Conservation (phyloP, 441 rosid genomes). For the Corymbia citriodora region DNA sequence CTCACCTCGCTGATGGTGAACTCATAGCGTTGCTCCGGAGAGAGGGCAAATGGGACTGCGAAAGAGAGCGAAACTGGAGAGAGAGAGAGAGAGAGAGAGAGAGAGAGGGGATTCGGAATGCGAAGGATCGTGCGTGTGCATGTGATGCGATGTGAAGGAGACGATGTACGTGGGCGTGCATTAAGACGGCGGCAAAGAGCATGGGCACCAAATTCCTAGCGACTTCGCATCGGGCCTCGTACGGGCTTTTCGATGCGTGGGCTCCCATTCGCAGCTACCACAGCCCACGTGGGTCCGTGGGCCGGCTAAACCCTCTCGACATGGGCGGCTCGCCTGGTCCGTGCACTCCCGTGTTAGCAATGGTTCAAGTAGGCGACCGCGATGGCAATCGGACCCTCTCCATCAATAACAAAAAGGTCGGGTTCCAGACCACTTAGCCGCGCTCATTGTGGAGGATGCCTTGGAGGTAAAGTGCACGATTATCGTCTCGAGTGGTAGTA, state of each 20-base stretch:
- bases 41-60: too few species aligned
- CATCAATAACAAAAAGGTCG: too few species aligned
- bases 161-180: background rate
- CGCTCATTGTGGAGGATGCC: too few species aligned
- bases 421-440: too few species aligned
- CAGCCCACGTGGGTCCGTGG: too few species aligned
- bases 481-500: too few species aligned
- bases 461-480: too few species aligned
- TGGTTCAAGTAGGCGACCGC: too few species aligned
- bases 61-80: too few species aligned
- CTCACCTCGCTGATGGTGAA: conserved; percentile 17
- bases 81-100: too few species aligned
- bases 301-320: too few species aligned
- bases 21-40: background rate
- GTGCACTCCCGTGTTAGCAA: background rate
- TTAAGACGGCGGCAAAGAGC: background rate
- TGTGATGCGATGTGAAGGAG: background rate
- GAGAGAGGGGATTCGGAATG: background rate
- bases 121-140: background rate
- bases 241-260: background rate
- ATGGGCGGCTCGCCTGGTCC: background rate
- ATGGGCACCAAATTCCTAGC: background rate
- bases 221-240: background rate
- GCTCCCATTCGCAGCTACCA: background rate
- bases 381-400: too few species aligned